These are phyloP conservation scores for Ophiorrhiza pumila DNA, from an alignment of 257 asterid species.

Conservation along the genomic window DNA sequence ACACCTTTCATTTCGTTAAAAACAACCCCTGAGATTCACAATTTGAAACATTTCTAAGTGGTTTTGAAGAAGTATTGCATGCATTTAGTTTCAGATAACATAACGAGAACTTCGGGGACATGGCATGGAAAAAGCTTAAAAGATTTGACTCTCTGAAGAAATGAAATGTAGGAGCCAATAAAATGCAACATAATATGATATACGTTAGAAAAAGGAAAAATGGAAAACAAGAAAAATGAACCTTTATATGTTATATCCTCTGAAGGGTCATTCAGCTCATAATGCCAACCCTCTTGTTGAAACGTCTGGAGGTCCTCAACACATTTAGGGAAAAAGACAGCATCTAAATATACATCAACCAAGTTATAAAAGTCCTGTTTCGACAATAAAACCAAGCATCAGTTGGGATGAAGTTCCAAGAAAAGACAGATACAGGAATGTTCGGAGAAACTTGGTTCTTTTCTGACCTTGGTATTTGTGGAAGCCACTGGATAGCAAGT, in stretches of 20 bases:
- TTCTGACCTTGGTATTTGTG: constrained; percentile 77
- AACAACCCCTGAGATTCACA: constrained; percentile 69
- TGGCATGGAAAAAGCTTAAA: neutral
- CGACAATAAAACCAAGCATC: constrained; percentile 13
- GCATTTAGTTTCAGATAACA: neutral
- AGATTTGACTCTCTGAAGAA: neutral
- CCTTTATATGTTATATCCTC: constrained; percentile 97
- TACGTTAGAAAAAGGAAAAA: neutral
- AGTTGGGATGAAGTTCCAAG: constrained; percentile 4
- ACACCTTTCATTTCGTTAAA: constrained; percentile 99
- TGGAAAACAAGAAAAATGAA: constrained; percentile 13
- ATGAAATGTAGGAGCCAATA: neutral
- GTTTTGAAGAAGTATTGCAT: constrained; percentile 13
- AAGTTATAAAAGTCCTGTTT: constrained; percentile 94
- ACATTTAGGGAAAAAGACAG: constrained; percentile 94
- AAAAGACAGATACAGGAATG: neutral
- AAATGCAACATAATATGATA: neutral
- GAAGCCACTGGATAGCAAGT: constrained; percentile 99
- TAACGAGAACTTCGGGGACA: neutral
- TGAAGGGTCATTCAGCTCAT: constrained; percentile 89
- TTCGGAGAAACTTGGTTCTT: neutral
- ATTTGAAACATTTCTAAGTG: constrained; percentile 18
- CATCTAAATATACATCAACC: constrained; percentile 98
- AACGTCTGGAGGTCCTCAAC: constrained; percentile 89
- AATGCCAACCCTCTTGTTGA: constrained; percentile 99